phyloP scores from a whole-genome alignment of 805 yeast genomes.

The Ogataea degrootiae region DNA sequence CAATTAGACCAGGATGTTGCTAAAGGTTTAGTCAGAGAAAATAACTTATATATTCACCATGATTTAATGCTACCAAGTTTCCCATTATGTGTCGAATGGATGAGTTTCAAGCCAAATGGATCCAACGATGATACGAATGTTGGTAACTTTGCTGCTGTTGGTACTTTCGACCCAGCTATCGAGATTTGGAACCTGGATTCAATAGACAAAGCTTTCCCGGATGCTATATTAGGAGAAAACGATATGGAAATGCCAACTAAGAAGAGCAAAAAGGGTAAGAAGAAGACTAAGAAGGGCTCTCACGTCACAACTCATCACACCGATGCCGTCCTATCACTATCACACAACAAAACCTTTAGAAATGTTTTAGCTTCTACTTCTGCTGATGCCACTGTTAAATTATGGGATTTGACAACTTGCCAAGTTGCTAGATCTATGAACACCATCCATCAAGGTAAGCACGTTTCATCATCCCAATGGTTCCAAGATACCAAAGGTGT shows the following conservation, averaged over 20 bases:
- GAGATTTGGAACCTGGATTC: conserved; percentile 96
- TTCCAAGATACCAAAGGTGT: conserved; percentile 39
- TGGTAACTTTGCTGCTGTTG: conserved; percentile 93
- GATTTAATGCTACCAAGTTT: conserved; percentile 96
- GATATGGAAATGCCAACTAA: conserved; percentile 36
- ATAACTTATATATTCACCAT: conserved; percentile 86
- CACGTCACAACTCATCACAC: conserved; percentile 77
- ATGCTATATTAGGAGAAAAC: conserved; percentile 82
- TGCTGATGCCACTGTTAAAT: conserved; percentile 89
- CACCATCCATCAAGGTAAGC: conserved; percentile 67
- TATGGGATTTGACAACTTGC: conserved; percentile 85
- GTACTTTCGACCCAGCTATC: conserved; percentile 95
- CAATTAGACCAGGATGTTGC: conserved; percentile 68
- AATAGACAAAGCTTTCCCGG: conserved; percentile 92
- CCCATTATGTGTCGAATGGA: conserved; percentile 96
- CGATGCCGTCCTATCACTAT: conserved; percentile 85
- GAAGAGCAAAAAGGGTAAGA: conserved; percentile 47
- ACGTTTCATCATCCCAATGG: conserved; percentile 87
- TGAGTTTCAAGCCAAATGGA: conserved; percentile 64
- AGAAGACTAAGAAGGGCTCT: conserved; percentile 40
- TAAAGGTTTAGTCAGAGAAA: conserved; percentile 65
- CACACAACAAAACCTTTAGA: conserved; percentile 78
- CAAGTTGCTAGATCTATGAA: conserved; percentile 74
- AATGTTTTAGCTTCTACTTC: conserved; percentile 89
- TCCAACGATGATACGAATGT: conserved; percentile 40